Evolutionary conservation across 2,329 filamentous ascomycete genomes (phyloP), one percentile per base, ranked within the genome.

Genomic region (Hirsutella thompsonii): DNA sequence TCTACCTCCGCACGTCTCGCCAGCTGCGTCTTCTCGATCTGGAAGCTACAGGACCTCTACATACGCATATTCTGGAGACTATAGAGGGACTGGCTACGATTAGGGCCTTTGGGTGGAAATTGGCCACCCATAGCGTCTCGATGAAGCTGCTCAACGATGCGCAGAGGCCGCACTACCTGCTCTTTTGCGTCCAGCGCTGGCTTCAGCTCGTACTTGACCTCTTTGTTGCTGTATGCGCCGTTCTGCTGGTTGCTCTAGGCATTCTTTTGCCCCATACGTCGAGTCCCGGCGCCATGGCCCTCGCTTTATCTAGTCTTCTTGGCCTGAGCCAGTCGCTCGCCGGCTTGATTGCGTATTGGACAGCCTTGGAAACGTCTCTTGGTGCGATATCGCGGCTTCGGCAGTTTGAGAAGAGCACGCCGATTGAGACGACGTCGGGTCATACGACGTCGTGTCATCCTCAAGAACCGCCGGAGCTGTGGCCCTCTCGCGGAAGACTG

Each of bases 101-200:
- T 4, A 58, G 70, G 18, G 65, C 69, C 2, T 72, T 71, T 47
- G 60, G 62, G 8, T 75, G 71, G 71, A 53, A 64, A 35, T 47
- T 55, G 2, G 51, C 49, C 2, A 62, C 66, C 39, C 52, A 60
- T 28, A 50, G 60, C 23, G 58, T 59, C 29, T 69, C 66, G 36
- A 49, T 63, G 4, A 44, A 46, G 11, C 55, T 72, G 0, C 54
- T 75, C 2, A 65, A 74, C 44, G 48, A 52, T 11, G 71, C 68
- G 0, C 71, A 75, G 43, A 55, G 60, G 20, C 70, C 72, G 1
- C 68, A 64, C 36, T 76, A 75, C 44, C 58, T 72, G 1, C 58
- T 75, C 6, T 64, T 59, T 37, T 63, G 61, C 13, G 60, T 74
- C 14, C 72, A 76, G 47, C 57, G 65, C 20, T 76, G 71, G 71